A percentile compares a stretch with the other conserved stretches of the same genome.
Evolutionary conservation across 306 rosid genomes (phyloP).

Genomic region (Lathyrus aphaca): DNA sequence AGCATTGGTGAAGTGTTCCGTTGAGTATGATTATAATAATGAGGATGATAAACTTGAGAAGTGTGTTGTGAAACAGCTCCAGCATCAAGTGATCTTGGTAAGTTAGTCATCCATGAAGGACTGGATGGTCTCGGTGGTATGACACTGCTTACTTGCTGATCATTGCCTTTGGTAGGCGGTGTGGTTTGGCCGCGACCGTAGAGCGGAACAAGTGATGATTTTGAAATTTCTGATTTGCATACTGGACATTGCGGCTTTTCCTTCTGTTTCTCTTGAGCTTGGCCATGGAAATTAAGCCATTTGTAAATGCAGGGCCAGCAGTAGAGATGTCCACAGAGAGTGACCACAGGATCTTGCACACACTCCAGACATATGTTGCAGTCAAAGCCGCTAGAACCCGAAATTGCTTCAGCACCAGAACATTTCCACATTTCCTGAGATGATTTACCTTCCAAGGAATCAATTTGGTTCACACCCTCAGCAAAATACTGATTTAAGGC

Average conservation of each 20-base stretch:
- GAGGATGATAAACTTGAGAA: slow-evolving; percentile 46
- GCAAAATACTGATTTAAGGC: slow-evolving; percentile 54
- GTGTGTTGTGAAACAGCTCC: slow-evolving; percentile 33
- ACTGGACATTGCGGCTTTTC: slow-evolving; percentile 69
- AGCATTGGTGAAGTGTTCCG: slow-evolving; percentile 45
- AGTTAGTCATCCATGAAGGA: slow-evolving; percentile 46
- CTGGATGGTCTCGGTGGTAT: slow-evolving; percentile 70
- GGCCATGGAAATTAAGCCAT: slow-evolving; percentile 65
- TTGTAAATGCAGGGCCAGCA: slow-evolving; percentile 98
- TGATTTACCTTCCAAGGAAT: slow-evolving; percentile 48
- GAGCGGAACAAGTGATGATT: slow-evolving; percentile 68
- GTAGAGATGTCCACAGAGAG: slow-evolving; percentile 95
- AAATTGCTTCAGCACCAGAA: slow-evolving; percentile 36
- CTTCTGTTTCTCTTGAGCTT: slow-evolving; percentile 40
- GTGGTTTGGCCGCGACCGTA: slow-evolving; percentile 64
- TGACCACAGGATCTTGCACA: slow-evolving; percentile 88
- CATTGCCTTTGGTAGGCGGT: slow-evolving; percentile 47
- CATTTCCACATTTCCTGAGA: slow-evolving; percentile 49
- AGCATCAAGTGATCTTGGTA: slow-evolving; percentile 40
- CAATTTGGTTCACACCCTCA: slow-evolving; percentile 42
- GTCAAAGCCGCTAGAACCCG: slow-evolving; percentile 63
- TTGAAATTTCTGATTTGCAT: slow-evolving; percentile 79
- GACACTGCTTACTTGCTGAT: slow-evolving; percentile 45
- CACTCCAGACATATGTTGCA: slow-evolving; percentile 89
- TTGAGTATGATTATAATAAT: slow-evolving; percentile 45